These are phyloP conservation scores for Rosa hybrid DNA, from an alignment of 331 rosid species.

Conservation along the genomic window DNA sequence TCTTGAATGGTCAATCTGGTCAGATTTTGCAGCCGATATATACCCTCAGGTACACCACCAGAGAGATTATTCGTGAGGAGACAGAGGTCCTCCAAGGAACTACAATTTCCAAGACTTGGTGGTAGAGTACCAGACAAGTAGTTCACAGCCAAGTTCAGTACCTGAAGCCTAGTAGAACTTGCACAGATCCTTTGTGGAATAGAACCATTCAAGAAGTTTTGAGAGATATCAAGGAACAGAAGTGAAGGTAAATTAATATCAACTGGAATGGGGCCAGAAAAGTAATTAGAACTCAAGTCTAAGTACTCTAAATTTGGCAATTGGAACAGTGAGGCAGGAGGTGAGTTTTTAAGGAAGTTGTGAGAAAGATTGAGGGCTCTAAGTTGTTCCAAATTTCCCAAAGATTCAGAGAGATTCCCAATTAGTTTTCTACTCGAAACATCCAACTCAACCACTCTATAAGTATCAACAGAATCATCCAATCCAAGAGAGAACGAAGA, in stretches of 20 bases:
- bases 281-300: conserved; percentile 42
- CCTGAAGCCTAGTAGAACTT: conserved; percentile 22
- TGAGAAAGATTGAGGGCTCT: conserved; percentile 40
- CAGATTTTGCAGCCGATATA: conserved; percentile 25
- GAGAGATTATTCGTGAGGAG: conserved; percentile 27
- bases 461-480: background rate
- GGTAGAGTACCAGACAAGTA: conserved; percentile 37
- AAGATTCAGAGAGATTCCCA: conserved; percentile 39
- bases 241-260: conserved; percentile 32
- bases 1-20: conserved; percentile 19
- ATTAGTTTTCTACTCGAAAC: conserved; percentile 28
- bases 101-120: conserved; percentile 40
- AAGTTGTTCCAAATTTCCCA: conserved; percentile 42
- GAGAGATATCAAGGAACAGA: conserved; percentile 34
- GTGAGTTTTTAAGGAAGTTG: conserved; percentile 29
- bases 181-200: conserved; percentile 33
- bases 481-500: conserved; percentile 29
- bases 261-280: conserved; percentile 30
- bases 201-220: conserved; percentile 33
- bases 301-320: conserved; percentile 31
- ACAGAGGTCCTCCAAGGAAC: conserved; percentile 30
- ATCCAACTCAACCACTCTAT: conserved; percentile 43
- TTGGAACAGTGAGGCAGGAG: conserved; percentile 38
- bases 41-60: conserved; percentile 23
- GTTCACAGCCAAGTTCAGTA: conserved; percentile 36